A percentile compares a stretch with the other conserved stretches of the same genome.
Evolutionary conservation across 345 rosid species (phyloP).

Genomic region (Mercurialis annua): DNA sequence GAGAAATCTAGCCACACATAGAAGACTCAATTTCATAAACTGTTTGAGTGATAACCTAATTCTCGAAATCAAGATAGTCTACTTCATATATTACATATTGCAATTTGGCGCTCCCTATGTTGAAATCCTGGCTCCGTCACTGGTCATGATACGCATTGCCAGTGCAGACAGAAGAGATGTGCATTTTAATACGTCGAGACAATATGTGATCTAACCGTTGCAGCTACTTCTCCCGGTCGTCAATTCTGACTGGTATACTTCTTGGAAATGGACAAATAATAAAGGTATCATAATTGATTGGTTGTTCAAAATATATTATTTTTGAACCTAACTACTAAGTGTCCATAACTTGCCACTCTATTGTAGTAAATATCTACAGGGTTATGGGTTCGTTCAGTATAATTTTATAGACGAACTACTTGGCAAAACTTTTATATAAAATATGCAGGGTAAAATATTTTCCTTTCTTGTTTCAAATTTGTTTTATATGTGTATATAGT

Average conservation of each 20-base stretch:
- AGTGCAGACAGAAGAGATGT: too few species aligned
- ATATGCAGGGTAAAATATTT: not conserved
- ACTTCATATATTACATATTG: too few species aligned
- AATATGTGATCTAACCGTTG: not conserved
- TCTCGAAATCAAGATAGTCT: too few species aligned
- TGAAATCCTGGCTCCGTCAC: too few species aligned
- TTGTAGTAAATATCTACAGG: not conserved
- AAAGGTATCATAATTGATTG: not conserved
- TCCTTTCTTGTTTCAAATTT: not conserved
- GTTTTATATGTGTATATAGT: not conserved
- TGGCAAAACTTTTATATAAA: not conserved
- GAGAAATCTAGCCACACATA: too few species aligned
- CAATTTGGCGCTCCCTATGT: too few species aligned
- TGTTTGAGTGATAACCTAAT: too few species aligned
- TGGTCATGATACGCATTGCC: too few species aligned
- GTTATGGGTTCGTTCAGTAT: not conserved
- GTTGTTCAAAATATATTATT: not conserved
- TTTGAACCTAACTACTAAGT: not conserved
- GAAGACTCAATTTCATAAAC: too few species aligned
- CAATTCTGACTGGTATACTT: not conserved
- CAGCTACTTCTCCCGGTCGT: conserved; percentile 1
- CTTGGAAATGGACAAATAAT: not conserved
- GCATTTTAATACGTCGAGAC: too few species aligned
- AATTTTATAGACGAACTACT: not conserved
- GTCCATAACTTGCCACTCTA: not conserved